A percentile compares a stretch with the other conserved stretches of the same genome.
Evolutionary conservation across 2,329 filamentous ascomycete species (phyloP).

Genomic region (Eurotiales sp.): DNA sequence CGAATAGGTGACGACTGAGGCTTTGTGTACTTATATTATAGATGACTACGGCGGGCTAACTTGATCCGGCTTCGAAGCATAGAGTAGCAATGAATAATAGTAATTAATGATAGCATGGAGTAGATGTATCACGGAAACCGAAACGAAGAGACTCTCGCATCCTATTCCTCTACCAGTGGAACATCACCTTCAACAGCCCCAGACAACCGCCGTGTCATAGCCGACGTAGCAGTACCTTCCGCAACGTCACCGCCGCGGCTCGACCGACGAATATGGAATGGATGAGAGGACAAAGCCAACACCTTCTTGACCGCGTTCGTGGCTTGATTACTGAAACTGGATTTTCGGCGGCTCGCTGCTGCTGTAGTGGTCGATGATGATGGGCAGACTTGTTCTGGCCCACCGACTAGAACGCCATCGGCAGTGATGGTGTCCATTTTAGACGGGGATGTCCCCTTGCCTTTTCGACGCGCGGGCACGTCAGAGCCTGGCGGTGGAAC

Average conservation of each 20-base stretch:
- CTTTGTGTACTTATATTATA: no score
- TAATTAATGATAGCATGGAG: no score
- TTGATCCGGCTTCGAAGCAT: no score
- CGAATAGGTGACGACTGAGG: no score
- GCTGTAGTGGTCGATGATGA: no score
- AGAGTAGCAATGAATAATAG: no score
- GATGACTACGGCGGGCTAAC: no score
- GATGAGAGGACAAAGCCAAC: conserved; percentile 33
- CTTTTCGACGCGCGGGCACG: conserved; percentile 15
- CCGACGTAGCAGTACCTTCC: background rate
- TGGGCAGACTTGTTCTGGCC: no score
- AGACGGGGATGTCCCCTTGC: conserved; percentile 9
- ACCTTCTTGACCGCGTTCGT: conserved; percentile 41
- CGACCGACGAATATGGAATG: conserved; percentile 33
- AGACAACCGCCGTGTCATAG: conserved; percentile 1
- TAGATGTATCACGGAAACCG: no score
- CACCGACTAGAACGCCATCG: background rate
- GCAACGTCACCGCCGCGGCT: conserved; percentile 18
- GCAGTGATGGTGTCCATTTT: background rate
- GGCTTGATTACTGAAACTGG: conserved; percentile 21
- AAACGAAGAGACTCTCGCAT: background rate
- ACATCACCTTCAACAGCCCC: background rate
- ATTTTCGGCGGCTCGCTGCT: background rate
- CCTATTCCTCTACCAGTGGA: background rate
- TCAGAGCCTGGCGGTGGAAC: conserved; percentile 21